Base-by-base conservation (phyloP, 495 filamentous ascomycete genomes). In the Parmelia sp. region DNA sequence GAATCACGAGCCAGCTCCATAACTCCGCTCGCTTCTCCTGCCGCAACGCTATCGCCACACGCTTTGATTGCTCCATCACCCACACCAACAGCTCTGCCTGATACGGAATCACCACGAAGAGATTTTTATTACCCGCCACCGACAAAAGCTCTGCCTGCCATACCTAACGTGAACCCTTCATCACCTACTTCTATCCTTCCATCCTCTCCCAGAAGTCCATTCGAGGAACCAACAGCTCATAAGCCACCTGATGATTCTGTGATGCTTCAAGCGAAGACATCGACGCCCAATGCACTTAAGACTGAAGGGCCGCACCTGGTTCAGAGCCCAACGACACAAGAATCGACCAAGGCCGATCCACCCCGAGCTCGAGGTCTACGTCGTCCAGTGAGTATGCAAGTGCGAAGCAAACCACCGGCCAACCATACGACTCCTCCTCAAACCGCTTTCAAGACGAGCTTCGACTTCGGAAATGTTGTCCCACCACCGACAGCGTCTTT, bases 321-420 rank as follows among this genome's bases (percentile, higher is more conserved):
- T 33, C 61, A 63, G n/a, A n/a, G 33, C 19, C 25, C 36, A 12
- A 45, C 35, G 44, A 45, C n/a, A 33, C 19, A 37, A 33, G 57
- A 23, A 40, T 23, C 36, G 25, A 49, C 25, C 6, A 39, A 33
- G 15, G 1, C 37, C 17, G 47, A 53, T 35, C 19, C 33, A n/a
- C 35, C 40, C n/a, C 45, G 39, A 27, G 25, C 33, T 31, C 63
- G 59, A 56, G 66, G 51, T 37, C 21, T 66, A 21, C 63, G 63
- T 57, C 47, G 63, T 29, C 69, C 66, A 47, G 55, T 57, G 25
- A 68, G 66, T 45, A 66, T 70, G 69, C 66, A 68, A 64, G 63
- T 66, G 14, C 63, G 61, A n/a, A 64, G 56, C 39, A 17, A 58
- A 60, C 9, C 57, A 44, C 31, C 42, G 35, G 21, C 57, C 11